Evolutionary conservation across 176 grass and related monocot species (phyloP).

Genomic region (Stipa capillata): DNA sequence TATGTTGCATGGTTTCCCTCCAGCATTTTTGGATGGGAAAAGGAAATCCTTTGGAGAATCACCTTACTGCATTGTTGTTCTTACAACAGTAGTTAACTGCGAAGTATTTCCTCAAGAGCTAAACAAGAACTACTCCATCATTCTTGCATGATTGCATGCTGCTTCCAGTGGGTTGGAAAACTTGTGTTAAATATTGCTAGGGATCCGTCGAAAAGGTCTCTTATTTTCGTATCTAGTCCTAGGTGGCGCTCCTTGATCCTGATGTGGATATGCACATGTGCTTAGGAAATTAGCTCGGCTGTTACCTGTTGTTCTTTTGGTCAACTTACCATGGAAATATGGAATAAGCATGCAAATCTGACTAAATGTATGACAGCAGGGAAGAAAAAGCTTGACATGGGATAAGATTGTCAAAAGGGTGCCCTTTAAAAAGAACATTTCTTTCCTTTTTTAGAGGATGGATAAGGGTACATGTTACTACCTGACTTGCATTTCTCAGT

Average conservation of each 20-base stretch:
- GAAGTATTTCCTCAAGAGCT: conserved; percentile 11
- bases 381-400: neutral
- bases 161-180: neutral
- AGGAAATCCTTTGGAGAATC: neutral
- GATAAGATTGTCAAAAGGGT: neutral
- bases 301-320: neutral
- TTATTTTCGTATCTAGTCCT: neutral
- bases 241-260: neutral
- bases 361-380: neutral
- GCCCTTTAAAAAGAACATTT: neutral
- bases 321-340: neutral
- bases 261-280: neutral
- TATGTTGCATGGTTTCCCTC: neutral
- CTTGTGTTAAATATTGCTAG: neutral
- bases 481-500: neutral
- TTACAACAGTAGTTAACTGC: neutral
- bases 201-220: neutral
- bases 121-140: no score
- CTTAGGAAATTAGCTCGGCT: neutral
- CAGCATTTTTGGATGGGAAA: neutral
- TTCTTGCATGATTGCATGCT: neutral
- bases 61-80: neutral
- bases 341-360: neutral
- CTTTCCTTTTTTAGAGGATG: neutral
- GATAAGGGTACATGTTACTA: neutral